These are phyloP conservation scores for Bruguiera parviflora DNA, from an alignment of 345 rosid species.

Conservation along the genomic window DNA sequence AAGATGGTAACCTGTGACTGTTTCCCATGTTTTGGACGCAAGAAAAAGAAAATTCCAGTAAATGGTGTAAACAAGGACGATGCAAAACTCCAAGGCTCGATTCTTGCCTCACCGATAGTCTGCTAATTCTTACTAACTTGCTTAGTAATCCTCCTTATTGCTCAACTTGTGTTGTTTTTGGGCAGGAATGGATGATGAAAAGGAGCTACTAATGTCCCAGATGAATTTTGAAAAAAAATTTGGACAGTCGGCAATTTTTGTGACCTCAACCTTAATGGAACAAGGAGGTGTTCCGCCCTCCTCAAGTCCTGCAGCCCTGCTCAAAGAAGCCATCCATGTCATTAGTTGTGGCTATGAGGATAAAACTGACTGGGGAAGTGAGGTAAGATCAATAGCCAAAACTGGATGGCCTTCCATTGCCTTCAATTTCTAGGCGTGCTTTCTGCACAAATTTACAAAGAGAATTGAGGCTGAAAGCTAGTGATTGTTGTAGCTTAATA, in stretches of 20 bases:
- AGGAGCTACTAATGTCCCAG: conserved; percentile 78
- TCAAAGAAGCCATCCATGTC: conserved; percentile 98
- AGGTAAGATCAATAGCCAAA: conserved; percentile 46
- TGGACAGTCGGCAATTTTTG: conserved; percentile 87
- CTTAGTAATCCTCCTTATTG: not conserved
- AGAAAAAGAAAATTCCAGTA: conserved; percentile 56
- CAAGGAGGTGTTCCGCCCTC: conserved; percentile 97
- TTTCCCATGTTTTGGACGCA: conserved; percentile 92
- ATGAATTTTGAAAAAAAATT: conserved; percentile 92
- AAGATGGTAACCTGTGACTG: conserved; percentile 96
- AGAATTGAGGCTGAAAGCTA: too few relatives aligned
- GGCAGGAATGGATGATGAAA: conserved; percentile 62
- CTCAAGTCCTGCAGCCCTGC: conserved; percentile 88
- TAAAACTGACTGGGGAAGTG: conserved; percentile 97
- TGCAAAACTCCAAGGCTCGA: conserved; percentile 57
- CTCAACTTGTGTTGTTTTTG: not conserved
- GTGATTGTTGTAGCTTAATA: not conserved
- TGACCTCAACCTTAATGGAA: conserved; percentile 92
- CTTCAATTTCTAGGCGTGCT: too few relatives aligned
- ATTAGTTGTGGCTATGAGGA: conserved; percentile 97
- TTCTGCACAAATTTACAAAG: too few relatives aligned
- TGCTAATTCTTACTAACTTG: not conserved
- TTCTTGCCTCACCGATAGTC: not conserved
- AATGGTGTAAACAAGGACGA: conserved; percentile 44
- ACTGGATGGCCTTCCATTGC: not conserved